phyloP scores from a whole-genome alignment of 768 basidiomycete genomes.

The Phanerochaete sordida region DNA sequence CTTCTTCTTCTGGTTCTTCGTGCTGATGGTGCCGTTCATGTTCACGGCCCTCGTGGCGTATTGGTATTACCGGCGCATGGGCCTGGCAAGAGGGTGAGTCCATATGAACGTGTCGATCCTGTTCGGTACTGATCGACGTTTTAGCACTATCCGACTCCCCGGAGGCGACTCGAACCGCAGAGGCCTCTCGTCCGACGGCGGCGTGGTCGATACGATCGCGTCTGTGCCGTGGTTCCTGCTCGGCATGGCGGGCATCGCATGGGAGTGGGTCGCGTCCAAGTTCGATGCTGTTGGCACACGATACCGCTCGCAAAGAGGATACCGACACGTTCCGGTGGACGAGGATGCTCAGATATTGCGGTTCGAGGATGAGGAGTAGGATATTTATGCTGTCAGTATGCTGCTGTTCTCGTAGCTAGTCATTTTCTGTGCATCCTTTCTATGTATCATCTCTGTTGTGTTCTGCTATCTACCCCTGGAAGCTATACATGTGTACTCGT shows the following conservation, averaged over 20 bases:
- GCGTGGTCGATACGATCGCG: constrained; percentile 66
- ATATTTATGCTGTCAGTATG: neutral
- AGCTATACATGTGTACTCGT: no score
- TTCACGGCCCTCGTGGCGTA: constrained; percentile 74
- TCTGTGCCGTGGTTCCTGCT: constrained; percentile 90
- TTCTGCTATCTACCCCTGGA: neutral
- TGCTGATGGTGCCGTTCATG: constrained; percentile 72
- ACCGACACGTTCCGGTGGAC: constrained; percentile 69
- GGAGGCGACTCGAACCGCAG: constrained; percentile 41
- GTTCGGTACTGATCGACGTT: constrained; percentile 11
- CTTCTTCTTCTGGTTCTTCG: constrained; percentile 79
- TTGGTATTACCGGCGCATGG: constrained; percentile 79
- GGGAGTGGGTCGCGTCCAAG: constrained; percentile 56
- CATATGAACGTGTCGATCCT: neutral
- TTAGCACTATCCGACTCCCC: constrained; percentile 76
- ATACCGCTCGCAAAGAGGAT: constrained; percentile 57
- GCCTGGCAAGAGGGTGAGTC: constrained; percentile 70
- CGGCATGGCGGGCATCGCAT: constrained; percentile 71
- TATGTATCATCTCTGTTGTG: neutral
- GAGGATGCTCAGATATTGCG: constrained; percentile 85
- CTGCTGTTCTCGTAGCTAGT: neutral
- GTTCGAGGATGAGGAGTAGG: constrained; percentile 73
- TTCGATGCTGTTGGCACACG: constrained; percentile 35
- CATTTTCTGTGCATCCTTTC: neutral
- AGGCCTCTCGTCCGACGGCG: constrained; percentile 38